These are phyloP conservation scores for Danielia reshetovae DNA, from an alignment of 805 yeast species.

Conservation along the genomic window DNA sequence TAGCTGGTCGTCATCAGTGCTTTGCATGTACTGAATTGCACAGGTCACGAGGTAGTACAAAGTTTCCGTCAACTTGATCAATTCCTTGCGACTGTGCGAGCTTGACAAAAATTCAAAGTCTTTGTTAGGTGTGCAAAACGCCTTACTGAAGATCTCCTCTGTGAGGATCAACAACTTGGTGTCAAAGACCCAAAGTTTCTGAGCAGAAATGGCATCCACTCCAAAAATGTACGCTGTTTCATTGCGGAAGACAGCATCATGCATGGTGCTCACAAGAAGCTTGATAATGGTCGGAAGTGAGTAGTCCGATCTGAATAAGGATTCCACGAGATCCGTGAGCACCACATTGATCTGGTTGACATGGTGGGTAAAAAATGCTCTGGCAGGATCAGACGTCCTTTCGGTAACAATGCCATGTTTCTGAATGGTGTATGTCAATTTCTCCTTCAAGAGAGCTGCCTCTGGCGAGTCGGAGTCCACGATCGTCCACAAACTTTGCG, in stretches of 20 bases:
- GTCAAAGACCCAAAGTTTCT: constrained; percentile 48
- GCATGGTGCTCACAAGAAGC: constrained; percentile 24
- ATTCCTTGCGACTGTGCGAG: constrained; percentile 14
- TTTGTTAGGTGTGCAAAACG: constrained; percentile 9
- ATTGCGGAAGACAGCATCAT: constrained; percentile 31
- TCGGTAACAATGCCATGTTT: constrained; percentile 5
- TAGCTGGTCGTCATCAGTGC: constrained; percentile 21
- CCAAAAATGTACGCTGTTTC: constrained; percentile 37
- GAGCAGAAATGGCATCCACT: constrained; percentile 20
- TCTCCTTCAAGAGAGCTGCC: constrained; percentile 10
- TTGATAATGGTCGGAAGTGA: constrained; percentile 16
- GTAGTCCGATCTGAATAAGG: constrained; percentile 14
- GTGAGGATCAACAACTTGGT: constrained; percentile 34
- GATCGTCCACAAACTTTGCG: constrained; percentile 38
- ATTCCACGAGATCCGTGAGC: constrained; percentile 25
- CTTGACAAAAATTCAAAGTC: constrained; percentile 9
- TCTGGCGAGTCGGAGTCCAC: constrained; percentile 10
- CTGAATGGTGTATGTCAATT: constrained; percentile 9
- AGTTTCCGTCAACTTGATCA: constrained; percentile 25
- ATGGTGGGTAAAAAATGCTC: constrained; percentile 25
- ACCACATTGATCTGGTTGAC: constrained; percentile 23
- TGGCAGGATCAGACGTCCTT: constrained; percentile 15
- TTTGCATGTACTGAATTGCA: constrained; percentile 35
- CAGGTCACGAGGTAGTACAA: constrained; percentile 33
- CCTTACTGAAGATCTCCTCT: constrained; percentile 38